A percentile compares a stretch with the other conserved stretches of the same genome.
These are phyloP conservation scores for Neurospora pannonica DNA, from an alignment of 495 filamentous ascomycete genomes.

Conservation along the genomic window DNA sequence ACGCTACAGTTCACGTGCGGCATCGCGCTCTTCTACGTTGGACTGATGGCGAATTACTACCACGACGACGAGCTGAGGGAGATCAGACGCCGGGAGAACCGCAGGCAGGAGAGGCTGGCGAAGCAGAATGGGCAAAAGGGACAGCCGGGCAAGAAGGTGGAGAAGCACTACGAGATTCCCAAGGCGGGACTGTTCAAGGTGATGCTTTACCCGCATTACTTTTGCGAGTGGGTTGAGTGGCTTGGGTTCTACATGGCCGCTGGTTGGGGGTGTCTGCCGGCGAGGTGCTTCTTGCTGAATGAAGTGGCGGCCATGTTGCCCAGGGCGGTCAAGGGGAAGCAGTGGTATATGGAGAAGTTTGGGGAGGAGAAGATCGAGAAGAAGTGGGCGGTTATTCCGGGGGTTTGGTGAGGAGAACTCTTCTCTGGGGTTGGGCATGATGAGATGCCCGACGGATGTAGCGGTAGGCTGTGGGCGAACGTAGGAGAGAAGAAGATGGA, in stretches of 20 bases:
- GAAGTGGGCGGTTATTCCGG: constrained; percentile 77
- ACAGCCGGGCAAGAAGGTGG: constrained; percentile 29
- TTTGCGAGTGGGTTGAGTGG: constrained; percentile 97
- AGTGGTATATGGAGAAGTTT: constrained; percentile 87
- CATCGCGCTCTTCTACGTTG: constrained; percentile 43
- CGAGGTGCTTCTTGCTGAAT: constrained; percentile 72
- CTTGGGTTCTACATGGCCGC: constrained; percentile 69
- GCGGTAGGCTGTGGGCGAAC: too few relatives aligned
- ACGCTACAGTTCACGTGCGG: constrained; percentile 36
- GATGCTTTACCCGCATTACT: constrained; percentile 86
- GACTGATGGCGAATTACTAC: constrained; percentile 72
- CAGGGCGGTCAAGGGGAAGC: constrained; percentile 68
- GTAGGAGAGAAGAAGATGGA: background rate
- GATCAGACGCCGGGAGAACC: constrained; percentile 54
- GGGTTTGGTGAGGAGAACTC: constrained; percentile 47
- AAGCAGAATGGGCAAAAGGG: constrained; percentile 33
- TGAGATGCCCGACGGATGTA: too few relatives aligned
- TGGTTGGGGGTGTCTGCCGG: constrained; percentile 56
- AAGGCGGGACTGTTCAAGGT: constrained; percentile 69
- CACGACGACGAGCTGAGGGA: constrained; percentile 72
- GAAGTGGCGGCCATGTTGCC: constrained; percentile 86
- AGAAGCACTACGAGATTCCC: constrained; percentile 89
- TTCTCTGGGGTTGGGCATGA: background rate
- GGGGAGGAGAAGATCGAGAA: constrained; percentile 64
- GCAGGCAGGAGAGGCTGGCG: constrained; percentile 28